A percentile compares a stretch with the other conserved stretches of the same genome.
These are phyloP conservation scores for Chlorophyllum brunneum DNA, from an alignment of 768 basidiomycete species.

Conservation along the genomic window DNA sequence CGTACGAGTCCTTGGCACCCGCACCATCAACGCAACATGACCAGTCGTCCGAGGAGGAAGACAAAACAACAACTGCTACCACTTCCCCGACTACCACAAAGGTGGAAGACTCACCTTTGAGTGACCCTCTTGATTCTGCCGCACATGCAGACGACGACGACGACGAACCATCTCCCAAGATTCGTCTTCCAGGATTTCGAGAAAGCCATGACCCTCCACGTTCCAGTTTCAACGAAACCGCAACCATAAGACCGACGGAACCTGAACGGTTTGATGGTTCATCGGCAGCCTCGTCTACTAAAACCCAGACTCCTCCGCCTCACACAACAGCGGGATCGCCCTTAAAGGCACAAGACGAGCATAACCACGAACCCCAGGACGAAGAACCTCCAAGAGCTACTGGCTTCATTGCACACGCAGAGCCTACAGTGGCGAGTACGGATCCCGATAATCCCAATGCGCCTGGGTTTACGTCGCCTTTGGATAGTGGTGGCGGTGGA, in stretches of 20 bases:
- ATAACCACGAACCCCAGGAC: not conserved
- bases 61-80: not conserved
- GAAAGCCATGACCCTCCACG: slow-evolving; percentile 37
- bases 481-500: slow-evolving; percentile 24
- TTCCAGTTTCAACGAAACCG: slow-evolving; percentile 36
- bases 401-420: slow-evolving; percentile 8
- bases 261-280: slow-evolving; percentile 17
- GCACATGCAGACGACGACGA: slow-evolving; percentile 25
- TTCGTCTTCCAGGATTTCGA: slow-evolving; percentile 49
- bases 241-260: slow-evolving; percentile 36
- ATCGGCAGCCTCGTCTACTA: slow-evolving; percentile 13
- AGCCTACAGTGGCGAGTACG: not conserved
- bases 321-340: not conserved
- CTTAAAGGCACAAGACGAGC: not conserved
- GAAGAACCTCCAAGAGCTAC: too few relatives aligned
- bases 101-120: slow-evolving; percentile 19
- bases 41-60: slow-evolving; percentile 9
- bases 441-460: slow-evolving; percentile 8
- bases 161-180: slow-evolving; percentile 27
- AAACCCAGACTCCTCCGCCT: slow-evolving; percentile 2
- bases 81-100: slow-evolving; percentile 11
- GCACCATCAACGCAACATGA: slow-evolving; percentile 2
- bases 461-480: slow-evolving; percentile 31
- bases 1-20: slow-evolving; percentile 21
- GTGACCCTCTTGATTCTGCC: slow-evolving; percentile 32